A percentile compares a stretch with the other conserved stretches of the same genome.
Evolutionary conservation across 331 rosid species (phyloP).

Genomic region (Dryas integrifolia): DNA sequence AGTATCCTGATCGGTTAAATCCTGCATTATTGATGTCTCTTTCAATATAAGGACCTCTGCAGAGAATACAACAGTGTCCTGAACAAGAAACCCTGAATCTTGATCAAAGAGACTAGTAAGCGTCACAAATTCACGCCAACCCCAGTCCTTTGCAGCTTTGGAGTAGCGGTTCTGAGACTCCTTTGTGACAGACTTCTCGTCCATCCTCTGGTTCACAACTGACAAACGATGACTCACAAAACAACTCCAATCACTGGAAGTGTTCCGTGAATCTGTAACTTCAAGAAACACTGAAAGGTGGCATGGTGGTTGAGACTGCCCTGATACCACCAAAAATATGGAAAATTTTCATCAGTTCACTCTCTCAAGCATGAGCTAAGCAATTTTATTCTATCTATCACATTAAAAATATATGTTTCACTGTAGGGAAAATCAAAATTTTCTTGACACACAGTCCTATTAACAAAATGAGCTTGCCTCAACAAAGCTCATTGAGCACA

Average conservation of each 20-base stretch:
- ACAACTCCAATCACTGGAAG: constrained; percentile 99
- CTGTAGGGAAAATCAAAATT: neutral
- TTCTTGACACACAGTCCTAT: neutral
- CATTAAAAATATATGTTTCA: neutral
- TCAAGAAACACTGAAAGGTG: constrained; percentile 99
- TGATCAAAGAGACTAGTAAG: constrained; percentile 99
- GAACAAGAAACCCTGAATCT: constrained; percentile 97
- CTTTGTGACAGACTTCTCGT: constrained; percentile 95
- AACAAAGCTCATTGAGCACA: constrained; percentile 21
- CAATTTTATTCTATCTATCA: constrained; percentile 9
- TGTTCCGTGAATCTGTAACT: constrained; percentile 94
- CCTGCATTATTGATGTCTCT: constrained; percentile 90
- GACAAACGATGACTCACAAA: constrained; percentile 95
- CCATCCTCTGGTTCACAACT: constrained; percentile 87
- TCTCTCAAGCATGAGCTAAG: constrained; percentile 24
- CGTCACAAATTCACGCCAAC: constrained; percentile 99
- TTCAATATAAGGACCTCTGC: constrained; percentile 98
- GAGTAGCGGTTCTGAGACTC: constrained; percentile 99
- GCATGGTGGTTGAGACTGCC: constrained; percentile 99
- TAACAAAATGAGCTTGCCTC: constrained; percentile 18
- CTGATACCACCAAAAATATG: constrained; percentile 55
- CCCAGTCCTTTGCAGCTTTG: constrained; percentile 99
- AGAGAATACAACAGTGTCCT: constrained; percentile 91
- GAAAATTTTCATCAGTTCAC: constrained; percentile 43
- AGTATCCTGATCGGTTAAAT: constrained; percentile 59